Percentiles rank a stretch among this genome's conserved stretches.
phyloP scores from a whole-genome alignment of 2,329 filamentous ascomycete genomes.

The Sclerotinia spermophila region DNA sequence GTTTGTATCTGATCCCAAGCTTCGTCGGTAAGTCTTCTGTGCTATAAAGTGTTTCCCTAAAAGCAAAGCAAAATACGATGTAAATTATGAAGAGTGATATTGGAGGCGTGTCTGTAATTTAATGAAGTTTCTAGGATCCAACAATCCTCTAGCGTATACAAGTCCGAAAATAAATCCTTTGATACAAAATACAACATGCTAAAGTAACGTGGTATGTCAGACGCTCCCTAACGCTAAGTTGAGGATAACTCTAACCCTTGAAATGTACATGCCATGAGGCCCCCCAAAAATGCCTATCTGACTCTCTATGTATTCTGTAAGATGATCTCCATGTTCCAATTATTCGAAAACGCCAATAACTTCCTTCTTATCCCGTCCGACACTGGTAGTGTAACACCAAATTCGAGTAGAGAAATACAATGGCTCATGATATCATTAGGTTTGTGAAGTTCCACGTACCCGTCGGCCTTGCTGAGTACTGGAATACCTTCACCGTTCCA shows the following conservation, averaged over 20 bases:
- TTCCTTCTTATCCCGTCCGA: slow-evolving; percentile 53
- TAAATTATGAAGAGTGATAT: neutral
- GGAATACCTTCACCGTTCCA: slow-evolving; percentile 52
- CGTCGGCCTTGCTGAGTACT: slow-evolving; percentile 48
- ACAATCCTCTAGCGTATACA: neutral
- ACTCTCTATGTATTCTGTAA: slow-evolving; percentile 17
- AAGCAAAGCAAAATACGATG: neutral
- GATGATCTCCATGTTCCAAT: slow-evolving; percentile 33
- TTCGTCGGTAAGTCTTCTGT: neutral
- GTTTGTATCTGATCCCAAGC: neutral
- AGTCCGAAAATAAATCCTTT: neutral
- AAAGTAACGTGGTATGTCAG: neutral
- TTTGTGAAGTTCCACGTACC: slow-evolving; percentile 44
- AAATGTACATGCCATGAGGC: neutral
- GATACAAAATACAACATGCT: neutral
- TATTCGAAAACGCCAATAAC: slow-evolving; percentile 42
- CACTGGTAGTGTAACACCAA: slow-evolving; percentile 49
- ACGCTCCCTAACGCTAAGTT: neutral
- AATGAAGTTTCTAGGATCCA: neutral
- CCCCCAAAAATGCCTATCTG: slow-evolving; percentile 38
- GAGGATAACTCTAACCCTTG: neutral
- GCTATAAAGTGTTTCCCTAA: neutral
- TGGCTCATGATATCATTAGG: slow-evolving; percentile 48
- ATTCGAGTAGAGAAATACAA: slow-evolving; percentile 51
- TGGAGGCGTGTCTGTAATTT: neutral